Conservation (phyloP, 768 basidiomycete genomes). For the Hypholoma fasciculare region DNA sequence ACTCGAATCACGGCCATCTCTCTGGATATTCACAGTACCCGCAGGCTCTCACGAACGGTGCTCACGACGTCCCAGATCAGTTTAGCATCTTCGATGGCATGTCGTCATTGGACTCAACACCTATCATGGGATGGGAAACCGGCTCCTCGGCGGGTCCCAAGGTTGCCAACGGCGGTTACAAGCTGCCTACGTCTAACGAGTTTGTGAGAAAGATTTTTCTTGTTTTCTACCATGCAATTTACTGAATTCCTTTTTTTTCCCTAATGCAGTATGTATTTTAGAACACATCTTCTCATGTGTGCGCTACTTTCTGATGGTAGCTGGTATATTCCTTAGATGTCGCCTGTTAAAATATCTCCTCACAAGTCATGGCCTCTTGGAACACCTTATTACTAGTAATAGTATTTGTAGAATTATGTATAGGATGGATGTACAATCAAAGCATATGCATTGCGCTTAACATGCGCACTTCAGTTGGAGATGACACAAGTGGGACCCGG, state of each 20-base stretch:
- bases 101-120: conserved; percentile 24
- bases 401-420: conserved; percentile 20
- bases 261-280: conserved; percentile 26
- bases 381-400: conserved; percentile 3
- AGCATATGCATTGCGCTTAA: background rate
- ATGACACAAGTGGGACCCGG: no score
- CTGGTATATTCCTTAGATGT: conserved; percentile 1
- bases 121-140: conserved; percentile 31
- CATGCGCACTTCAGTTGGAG: no score
- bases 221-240: conserved; percentile 1
- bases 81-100: conserved; percentile 30
- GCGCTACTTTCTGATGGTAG: conserved; percentile 8
- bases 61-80: conserved; percentile 30
- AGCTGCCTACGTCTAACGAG: conserved; percentile 28
- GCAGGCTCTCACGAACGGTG: conserved; percentile 18
- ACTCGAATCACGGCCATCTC: conserved; percentile 12
- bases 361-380: conserved; percentile 13
- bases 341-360: conserved; percentile 14
- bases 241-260: background rate
- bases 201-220: conserved; percentile 23
- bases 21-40: conserved; percentile 29
- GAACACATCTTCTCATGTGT: conserved; percentile 5
- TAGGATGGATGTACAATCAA: conserved; percentile 4
- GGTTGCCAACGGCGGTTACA: conserved; percentile 28
- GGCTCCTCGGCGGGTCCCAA: conserved; percentile 23